Percentiles rank a stretch among this genome's conserved stretches.
Conservation (phyloP, 805 yeast genomes). For the Naumovozyma dairenensis region DNA sequence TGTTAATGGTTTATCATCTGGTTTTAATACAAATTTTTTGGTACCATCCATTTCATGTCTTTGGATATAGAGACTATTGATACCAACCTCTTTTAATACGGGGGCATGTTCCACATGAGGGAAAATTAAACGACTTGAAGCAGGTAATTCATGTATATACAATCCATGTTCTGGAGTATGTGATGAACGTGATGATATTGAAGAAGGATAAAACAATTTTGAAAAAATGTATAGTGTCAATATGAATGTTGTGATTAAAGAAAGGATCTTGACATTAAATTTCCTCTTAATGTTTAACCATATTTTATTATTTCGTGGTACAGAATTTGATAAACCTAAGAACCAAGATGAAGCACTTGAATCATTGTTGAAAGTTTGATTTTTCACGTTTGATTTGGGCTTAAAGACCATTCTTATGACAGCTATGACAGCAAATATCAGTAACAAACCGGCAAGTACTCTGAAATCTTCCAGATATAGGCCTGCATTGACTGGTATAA, state of each 20-base stretch:
- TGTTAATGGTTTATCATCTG: constrained; percentile 34
- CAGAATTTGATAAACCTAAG: constrained; percentile 1
- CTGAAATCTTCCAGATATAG: too few relatives aligned
- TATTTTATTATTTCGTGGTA: background rate
- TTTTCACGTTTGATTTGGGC: constrained; percentile 20
- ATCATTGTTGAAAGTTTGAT: too few relatives aligned
- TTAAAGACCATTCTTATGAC: constrained; percentile 20
- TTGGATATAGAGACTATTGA: constrained; percentile 41
- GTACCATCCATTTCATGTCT: constrained; percentile 39
- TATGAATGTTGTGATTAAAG: constrained; percentile 3
- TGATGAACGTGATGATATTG: constrained; percentile 2
- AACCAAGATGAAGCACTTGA: too few relatives aligned
- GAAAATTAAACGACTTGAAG: constrained; percentile 46
- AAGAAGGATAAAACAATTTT: constrained; percentile 8
- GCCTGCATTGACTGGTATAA: too few relatives aligned
- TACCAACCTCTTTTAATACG: constrained; percentile 45
- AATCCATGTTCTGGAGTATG: constrained; percentile 35
- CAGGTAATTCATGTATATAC: constrained; percentile 36
- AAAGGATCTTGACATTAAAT: background rate
- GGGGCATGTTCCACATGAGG: constrained; percentile 73
- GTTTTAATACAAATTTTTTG: constrained; percentile 29
- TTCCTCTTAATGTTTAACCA: constrained; percentile 1
- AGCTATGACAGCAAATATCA: constrained; percentile 13
- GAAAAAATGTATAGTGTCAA: constrained; percentile 13
- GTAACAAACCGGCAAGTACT: constrained; percentile 8